These are phyloP conservation scores for Talaromyces pinophilus DNA, from an alignment of 2,329 filamentous ascomycete genomes.

Conservation along the genomic window DNA sequence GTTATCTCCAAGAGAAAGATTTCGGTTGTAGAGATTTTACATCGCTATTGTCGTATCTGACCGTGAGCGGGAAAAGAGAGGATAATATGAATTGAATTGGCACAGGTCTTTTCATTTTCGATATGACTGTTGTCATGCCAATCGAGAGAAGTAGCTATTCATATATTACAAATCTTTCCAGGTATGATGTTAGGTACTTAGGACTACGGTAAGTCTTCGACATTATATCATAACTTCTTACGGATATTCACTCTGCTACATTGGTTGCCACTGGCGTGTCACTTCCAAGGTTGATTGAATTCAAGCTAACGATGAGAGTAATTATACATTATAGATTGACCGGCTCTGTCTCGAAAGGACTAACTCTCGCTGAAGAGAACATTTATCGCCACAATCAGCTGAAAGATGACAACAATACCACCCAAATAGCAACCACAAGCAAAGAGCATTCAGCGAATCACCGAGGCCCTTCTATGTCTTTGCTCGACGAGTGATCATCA, in stretches of 20 bases:
- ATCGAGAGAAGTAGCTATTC: not conserved
- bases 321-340: constrained; percentile 9
- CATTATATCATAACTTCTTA: not conserved
- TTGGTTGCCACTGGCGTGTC: not conserved
- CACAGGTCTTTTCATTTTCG: not conserved
- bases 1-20: not conserved
- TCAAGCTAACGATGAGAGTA: not conserved
- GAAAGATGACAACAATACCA: not conserved
- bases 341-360: not conserved
- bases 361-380: not conserved
- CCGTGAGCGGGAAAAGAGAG: not conserved
- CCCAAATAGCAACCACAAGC: not conserved
- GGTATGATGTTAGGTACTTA: not conserved
- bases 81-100: not conserved
- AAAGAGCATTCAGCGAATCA: not conserved
- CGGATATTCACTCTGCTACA: not conserved
- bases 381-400: not conserved
- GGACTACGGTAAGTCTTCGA: not conserved
- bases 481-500: not conserved
- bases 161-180: not conserved
- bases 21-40: not conserved
- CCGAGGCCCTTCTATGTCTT: too few relatives aligned
- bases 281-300: not conserved
- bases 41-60: not conserved
- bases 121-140: not conserved